Evolutionary conservation across 306 rosid species (phyloP).

Genomic region (Corylus avellana): DNA sequence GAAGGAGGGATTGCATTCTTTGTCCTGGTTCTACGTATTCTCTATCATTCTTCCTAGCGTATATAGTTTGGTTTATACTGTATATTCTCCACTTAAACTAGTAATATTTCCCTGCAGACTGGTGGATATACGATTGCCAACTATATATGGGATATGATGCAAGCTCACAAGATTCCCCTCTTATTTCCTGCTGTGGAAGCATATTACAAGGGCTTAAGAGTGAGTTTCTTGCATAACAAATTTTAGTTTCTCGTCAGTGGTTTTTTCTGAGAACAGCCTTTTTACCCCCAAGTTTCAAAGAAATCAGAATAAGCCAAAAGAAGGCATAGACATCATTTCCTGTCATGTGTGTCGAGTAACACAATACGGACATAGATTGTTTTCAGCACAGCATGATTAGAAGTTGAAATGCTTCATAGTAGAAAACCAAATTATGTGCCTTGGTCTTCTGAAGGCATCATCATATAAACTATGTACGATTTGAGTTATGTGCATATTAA

Average conservation of each 20-base stretch:
- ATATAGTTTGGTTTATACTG: conserved; percentile 18
- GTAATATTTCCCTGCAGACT: conserved; percentile 42
- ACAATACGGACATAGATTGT: background rate
- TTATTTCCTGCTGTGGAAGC: conserved; percentile 61
- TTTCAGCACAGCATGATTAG: background rate
- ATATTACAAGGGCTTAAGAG: conserved; percentile 82
- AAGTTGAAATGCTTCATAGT: background rate
- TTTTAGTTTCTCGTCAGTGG: conserved; percentile 14
- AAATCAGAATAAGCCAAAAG: background rate
- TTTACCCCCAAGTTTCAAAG: background rate
- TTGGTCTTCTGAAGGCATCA: background rate
- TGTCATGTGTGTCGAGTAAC: background rate
- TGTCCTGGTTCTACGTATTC: background rate
- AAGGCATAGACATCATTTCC: background rate
- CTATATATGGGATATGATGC: conserved; percentile 92
- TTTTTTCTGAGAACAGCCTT: conserved; percentile 18
- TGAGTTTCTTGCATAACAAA: conserved; percentile 43
- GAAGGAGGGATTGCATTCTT: conserved; percentile 3
- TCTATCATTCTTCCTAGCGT: background rate
- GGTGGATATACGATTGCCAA: conserved; percentile 91
- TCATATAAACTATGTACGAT: no score
- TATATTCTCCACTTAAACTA: conserved; percentile 10
- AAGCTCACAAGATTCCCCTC: conserved; percentile 51
- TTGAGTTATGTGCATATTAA: conserved; percentile 1
- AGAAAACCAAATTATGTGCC: background rate